phyloP scores from a whole-genome alignment of 257 asterid species.

The Datura wrightii region DNA sequence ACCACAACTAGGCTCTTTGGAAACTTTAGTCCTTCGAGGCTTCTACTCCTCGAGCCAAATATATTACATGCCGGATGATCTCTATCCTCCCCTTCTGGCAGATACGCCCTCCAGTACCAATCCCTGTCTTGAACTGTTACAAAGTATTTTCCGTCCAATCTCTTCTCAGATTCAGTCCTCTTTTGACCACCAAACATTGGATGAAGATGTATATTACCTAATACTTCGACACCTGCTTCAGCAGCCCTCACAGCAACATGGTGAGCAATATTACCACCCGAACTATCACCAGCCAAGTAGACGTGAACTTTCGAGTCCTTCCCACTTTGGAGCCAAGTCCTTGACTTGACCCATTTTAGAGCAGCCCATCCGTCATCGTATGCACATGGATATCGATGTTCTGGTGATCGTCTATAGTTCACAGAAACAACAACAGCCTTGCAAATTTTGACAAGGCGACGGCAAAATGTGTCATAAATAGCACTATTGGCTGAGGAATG shows the following conservation, averaged over 20 bases:
- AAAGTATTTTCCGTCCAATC: constrained; percentile 74
- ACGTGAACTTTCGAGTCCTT: constrained; percentile 54
- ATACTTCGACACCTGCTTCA: constrained; percentile 56
- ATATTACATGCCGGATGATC: constrained; percentile 90
- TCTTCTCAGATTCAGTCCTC: constrained; percentile 72
- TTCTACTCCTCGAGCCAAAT: constrained; percentile 66
- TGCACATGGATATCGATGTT: constrained; percentile 73
- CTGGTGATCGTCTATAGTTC: constrained; percentile 79
- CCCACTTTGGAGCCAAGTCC: constrained; percentile 73
- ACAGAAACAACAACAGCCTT: constrained; percentile 81
- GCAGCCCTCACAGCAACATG: constrained; percentile 78
- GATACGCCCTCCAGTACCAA: constrained; percentile 89
- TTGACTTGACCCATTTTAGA: constrained; percentile 71
- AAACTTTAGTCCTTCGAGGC: constrained; percentile 51
- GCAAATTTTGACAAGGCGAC: constrained; percentile 72
- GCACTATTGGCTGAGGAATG: constrained; percentile 91
- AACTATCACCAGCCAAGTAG: constrained; percentile 78
- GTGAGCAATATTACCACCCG: constrained; percentile 87
- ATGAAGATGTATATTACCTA: constrained; percentile 74
- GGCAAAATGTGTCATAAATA: constrained; percentile 80
- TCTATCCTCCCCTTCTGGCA: constrained; percentile 80
- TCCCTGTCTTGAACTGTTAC: constrained; percentile 75
- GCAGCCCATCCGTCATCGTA: constrained; percentile 89
- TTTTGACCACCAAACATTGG: constrained; percentile 79
- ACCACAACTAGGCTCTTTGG: constrained; percentile 77